Percentiles rank a stretch among this genome's conserved stretches.
phyloP scores from a whole-genome alignment of 148 eudicot genomes.

The Camellia lanceoleosa region DNA sequence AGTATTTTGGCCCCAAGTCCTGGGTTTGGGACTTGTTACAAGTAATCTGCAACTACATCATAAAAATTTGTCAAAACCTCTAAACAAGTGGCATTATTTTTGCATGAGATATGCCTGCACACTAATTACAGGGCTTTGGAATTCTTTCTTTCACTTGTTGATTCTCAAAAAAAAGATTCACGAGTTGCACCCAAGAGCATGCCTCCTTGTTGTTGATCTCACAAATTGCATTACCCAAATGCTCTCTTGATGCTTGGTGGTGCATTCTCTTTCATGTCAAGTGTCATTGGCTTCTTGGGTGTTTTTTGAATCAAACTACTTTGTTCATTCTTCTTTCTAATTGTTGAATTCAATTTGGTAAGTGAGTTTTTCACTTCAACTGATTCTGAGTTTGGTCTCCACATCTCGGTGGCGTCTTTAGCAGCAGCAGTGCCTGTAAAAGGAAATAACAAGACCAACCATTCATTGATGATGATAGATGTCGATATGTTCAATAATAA shows the following conservation, averaged over 20 bases:
- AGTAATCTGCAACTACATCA: background rate
- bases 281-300: conserved; percentile 25
- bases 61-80: background rate
- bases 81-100: too few relatives aligned
- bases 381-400: background rate
- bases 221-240: conserved; percentile 27
- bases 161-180: background rate
- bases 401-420: background rate
- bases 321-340: background rate
- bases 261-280: conserved; percentile 56
- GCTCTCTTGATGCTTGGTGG: conserved; percentile 21
- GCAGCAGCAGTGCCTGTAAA: conserved; percentile 12
- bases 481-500: too few relatives aligned
- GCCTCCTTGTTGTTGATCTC: conserved; percentile 38
- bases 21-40: too few relatives aligned
- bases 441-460: background rate
- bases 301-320: conserved; percentile 43
- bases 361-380: background rate
- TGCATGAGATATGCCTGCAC: conserved; percentile 25
- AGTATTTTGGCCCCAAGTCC: too few relatives aligned
- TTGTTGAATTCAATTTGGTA: background rate
- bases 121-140: background rate
- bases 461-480: too few relatives aligned
- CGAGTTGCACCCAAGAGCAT: conserved; percentile 23
- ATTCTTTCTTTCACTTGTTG: background rate